Evolutionary conservation across 2,329 filamentous ascomycete genomes (phyloP).

Genomic region (Alternaria conjuncta): DNA sequence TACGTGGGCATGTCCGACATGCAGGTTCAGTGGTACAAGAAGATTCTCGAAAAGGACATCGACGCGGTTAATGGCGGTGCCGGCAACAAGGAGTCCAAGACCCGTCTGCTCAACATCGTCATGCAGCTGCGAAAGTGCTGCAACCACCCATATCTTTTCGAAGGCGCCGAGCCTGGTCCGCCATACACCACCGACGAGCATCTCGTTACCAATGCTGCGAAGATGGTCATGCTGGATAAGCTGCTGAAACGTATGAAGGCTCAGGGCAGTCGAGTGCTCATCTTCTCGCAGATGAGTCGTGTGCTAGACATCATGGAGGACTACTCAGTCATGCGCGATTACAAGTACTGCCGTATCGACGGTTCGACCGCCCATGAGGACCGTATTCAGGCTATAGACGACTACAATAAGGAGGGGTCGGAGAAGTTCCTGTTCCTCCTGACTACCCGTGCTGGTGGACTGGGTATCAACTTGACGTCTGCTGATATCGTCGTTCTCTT

Average conservation of each 20-base stretch:
- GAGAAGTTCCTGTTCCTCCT: constrained; percentile 90
- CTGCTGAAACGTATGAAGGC: constrained; percentile 81
- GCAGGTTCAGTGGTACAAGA: constrained; percentile 99
- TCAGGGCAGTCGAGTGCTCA: constrained; percentile 92
- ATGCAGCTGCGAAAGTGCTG: constrained; percentile 99
- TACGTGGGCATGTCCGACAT: constrained; percentile 99
- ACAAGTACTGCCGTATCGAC: constrained; percentile 96
- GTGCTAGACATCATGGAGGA: constrained; percentile 96
- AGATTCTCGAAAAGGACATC: constrained; percentile 98
- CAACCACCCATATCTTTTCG: constrained; percentile 97
- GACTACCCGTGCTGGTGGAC: constrained; percentile 91
- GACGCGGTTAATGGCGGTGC: constrained; percentile 97
- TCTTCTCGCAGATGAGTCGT: constrained; percentile 99
- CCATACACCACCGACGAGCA: constrained; percentile 99
- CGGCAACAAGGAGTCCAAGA: constrained; percentile 97
- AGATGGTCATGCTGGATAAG: constrained; percentile 97
- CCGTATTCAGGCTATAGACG: constrained; percentile 95
- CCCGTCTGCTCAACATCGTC: constrained; percentile 94
- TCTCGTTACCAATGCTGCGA: constrained; percentile 88
- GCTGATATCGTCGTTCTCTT: constrained; percentile 97
- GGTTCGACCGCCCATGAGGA: constrained; percentile 97
- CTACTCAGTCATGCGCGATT: constrained; percentile 94
- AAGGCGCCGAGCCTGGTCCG: constrained; percentile 94
- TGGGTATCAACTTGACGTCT: constrained; percentile 94
- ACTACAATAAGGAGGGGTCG: constrained; percentile 94